Evolutionary conservation across 441 rosid genomes (phyloP).

Genomic region (Bocquillonia castaneifolia): DNA sequence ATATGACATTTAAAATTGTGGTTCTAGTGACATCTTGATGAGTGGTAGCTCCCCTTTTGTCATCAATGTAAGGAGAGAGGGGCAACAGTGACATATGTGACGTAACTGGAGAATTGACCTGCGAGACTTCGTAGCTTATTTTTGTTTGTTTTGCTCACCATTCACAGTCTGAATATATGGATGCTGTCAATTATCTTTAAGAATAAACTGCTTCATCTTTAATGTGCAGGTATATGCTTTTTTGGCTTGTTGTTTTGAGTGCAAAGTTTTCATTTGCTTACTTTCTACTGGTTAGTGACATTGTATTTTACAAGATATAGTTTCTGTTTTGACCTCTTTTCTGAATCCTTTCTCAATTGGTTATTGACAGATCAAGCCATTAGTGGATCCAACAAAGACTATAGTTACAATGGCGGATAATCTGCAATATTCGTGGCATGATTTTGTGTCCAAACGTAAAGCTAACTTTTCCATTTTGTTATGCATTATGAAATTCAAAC

Average conservation of each 20-base stretch:
- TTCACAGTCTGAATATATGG: not conserved
- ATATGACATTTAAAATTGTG: not conserved
- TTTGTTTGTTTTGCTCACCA: not conserved
- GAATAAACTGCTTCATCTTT: not conserved
- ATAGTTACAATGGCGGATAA: constrained; percentile 43
- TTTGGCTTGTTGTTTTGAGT: constrained; percentile 81
- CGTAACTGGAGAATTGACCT: not conserved
- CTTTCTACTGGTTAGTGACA: constrained; percentile 71
- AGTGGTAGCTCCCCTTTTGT: not conserved
- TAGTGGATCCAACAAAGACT: constrained; percentile 70
- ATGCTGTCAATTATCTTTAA: constrained; percentile 1
- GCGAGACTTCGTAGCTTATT: not conserved
- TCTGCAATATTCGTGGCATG: constrained; percentile 92
- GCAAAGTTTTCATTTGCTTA: constrained; percentile 91
- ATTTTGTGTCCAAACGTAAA: constrained; percentile 84
- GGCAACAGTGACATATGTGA: not conserved
- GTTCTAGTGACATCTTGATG: not conserved
- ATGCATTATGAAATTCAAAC: not conserved
- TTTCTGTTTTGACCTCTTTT: not conserved
- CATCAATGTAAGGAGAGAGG: not conserved
- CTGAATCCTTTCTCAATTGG: constrained; percentile 17
- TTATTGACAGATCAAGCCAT: constrained; percentile 72
- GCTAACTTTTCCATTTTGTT: not conserved
- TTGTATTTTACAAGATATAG: constrained; percentile 1
- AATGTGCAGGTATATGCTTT: constrained; percentile 76